Conservation (phyloP, 441 rosid genomes). For the Eutrema salsugineum region DNA sequence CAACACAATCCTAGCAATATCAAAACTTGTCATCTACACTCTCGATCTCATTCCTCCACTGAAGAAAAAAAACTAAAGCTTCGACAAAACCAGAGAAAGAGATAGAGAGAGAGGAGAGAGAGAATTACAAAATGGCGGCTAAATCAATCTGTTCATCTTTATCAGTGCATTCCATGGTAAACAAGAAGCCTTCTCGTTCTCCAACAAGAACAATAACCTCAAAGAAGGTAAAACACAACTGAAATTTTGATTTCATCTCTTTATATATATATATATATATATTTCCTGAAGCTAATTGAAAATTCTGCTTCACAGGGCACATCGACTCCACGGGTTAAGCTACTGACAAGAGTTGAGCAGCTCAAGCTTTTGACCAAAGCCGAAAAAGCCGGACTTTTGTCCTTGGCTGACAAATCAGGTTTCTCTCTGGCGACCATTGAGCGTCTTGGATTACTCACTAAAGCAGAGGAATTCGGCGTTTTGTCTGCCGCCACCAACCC, state of each 20-base stretch:
- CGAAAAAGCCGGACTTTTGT: slow-evolving; percentile 81
- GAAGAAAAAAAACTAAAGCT: slow-evolving; percentile 6
- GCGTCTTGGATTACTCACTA: slow-evolving; percentile 86
- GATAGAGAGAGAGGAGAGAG: neutral
- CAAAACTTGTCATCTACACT: slow-evolving; percentile 18
- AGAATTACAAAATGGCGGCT: slow-evolving; percentile 36
- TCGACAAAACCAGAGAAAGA: neutral
- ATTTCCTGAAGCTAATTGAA: neutral
- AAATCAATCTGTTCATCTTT: slow-evolving; percentile 31
- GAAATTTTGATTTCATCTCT: neutral
- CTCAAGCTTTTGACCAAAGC: slow-evolving; percentile 83
- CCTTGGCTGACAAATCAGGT: slow-evolving; percentile 85
- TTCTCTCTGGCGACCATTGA: slow-evolving; percentile 76
- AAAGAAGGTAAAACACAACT: slow-evolving; percentile 16
- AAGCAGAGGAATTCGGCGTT: slow-evolving; percentile 83
- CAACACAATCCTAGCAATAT: slow-evolving; percentile 13
- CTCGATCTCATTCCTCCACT: slow-evolving; percentile 13
- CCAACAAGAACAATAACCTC: slow-evolving; percentile 52
- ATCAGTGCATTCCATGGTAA: slow-evolving; percentile 59
- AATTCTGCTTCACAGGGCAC: slow-evolving; percentile 27
- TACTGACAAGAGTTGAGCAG: slow-evolving; percentile 84
- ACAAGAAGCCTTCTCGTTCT: slow-evolving; percentile 57
- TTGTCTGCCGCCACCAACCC: slow-evolving; percentile 87
- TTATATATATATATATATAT: neutral
- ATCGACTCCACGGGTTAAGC: slow-evolving; percentile 53